These are phyloP conservation scores for Pleurotus pulmonarius DNA, from an alignment of 768 basidiomycete species.

Conservation along the genomic window DNA sequence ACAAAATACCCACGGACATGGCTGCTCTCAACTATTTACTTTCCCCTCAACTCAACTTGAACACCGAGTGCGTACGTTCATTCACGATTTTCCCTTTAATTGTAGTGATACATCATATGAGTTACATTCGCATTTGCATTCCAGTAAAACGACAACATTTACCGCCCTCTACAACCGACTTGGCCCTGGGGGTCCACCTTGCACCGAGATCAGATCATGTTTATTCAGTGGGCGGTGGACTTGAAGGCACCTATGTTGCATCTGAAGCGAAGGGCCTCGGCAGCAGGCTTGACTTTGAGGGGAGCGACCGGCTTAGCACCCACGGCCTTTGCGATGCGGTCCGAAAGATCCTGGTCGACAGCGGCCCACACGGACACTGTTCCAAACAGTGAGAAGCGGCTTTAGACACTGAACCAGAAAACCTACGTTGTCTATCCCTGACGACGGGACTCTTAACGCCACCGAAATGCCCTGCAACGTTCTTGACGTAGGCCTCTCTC, in stretches of 20 bases:
- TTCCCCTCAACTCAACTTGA: too few species aligned
- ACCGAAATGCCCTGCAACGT: constrained; percentile 62
- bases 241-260: constrained; percentile 28
- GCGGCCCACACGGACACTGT: constrained; percentile 66
- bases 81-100: too few species aligned
- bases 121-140: too few species aligned
- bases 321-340: constrained; percentile 76
- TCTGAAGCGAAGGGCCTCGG: constrained; percentile 53
- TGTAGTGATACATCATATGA: too few species aligned
- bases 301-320: constrained; percentile 56
- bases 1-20: too few species aligned
- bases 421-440: constrained; percentile 65
- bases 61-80: too few species aligned
- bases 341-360: constrained; percentile 70
- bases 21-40: too few species aligned
- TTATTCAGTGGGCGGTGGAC: not conserved
- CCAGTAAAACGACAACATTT: too few species aligned
- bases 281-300: constrained; percentile 56
- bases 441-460: constrained; percentile 57
- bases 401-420: not conserved
- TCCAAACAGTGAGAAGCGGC: not conserved
- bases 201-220: not conserved
- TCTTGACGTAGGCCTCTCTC: constrained; percentile 60
- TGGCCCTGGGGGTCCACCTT: not conserved
- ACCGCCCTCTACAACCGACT: not conserved